Conservation (phyloP, 176 grass and related monocot species). For the Hordeum vulgare region DNA sequence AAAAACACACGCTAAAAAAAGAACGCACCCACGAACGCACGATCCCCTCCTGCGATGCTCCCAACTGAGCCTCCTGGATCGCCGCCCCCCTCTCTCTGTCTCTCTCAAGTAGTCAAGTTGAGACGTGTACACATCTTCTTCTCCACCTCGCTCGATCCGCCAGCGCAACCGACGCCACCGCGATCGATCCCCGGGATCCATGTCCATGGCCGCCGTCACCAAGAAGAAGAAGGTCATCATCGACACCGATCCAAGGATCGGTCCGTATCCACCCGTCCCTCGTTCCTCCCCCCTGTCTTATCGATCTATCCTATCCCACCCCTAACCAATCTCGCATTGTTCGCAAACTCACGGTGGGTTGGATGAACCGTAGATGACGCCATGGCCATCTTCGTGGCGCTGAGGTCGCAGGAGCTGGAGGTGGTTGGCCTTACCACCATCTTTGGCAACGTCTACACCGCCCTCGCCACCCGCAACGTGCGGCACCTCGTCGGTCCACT, state of each 20-base stretch:
- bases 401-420: slow-evolving; percentile 83
- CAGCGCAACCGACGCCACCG: not conserved
- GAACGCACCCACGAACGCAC: too few relatives aligned
- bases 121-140: not conserved
- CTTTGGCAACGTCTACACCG: slow-evolving; percentile 85
- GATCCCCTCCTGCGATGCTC: too few relatives aligned
- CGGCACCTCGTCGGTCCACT: slow-evolving; percentile 35
- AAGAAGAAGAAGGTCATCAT: too few relatives aligned
- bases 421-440: too few relatives aligned
- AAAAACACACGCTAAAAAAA: too few relatives aligned
- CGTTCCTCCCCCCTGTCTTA: not conserved
- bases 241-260: too few relatives aligned
- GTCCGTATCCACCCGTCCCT: not conserved
- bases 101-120: too few relatives aligned
- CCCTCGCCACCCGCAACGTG: slow-evolving; percentile 81
- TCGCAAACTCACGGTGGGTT: not conserved
- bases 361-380: slow-evolving; percentile 57
- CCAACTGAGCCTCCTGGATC: too few relatives aligned
- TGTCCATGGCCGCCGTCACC: not conserved
- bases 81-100: too few relatives aligned
- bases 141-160: too few relatives aligned
- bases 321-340: not conserved
- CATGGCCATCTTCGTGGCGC: slow-evolving; percentile 95
- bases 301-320: not conserved
- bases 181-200: not conserved